A percentile compares a stretch with the other conserved stretches of the same genome.
Conservation (phyloP, 768 basidiomycete genomes). For the Suillus brevipes region DNA sequence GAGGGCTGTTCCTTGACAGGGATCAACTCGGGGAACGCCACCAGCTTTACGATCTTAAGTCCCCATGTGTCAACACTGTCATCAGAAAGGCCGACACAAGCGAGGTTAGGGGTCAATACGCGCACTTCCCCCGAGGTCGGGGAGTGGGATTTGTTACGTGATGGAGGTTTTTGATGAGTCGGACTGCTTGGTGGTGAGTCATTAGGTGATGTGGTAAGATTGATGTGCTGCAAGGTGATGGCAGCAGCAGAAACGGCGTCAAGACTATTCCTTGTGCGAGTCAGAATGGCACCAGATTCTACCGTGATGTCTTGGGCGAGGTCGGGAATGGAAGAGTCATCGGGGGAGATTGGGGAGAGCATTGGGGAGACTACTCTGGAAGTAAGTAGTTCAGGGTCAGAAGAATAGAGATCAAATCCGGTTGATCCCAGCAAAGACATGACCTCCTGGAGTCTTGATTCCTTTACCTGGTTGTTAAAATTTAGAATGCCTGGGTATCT, state of each 20-base stretch:
- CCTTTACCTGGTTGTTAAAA: slow-evolving; percentile 54
- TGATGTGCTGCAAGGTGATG: slow-evolving; percentile 12
- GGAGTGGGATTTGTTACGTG: slow-evolving; percentile 48
- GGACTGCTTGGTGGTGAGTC: slow-evolving; percentile 9
- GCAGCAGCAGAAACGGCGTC: slow-evolving; percentile 27
- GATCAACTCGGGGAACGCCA: slow-evolving; percentile 75
- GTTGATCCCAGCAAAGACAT: slow-evolving; percentile 57
- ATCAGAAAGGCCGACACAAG: slow-evolving; percentile 74
- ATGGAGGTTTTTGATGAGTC: slow-evolving; percentile 17
- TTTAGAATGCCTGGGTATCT: slow-evolving; percentile 4
- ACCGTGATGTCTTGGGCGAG: slow-evolving; percentile 30
- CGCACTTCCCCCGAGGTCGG: slow-evolving; percentile 60
- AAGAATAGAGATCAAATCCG: slow-evolving; percentile 65
- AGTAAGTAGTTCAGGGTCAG: slow-evolving; percentile 40
- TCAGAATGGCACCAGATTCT: slow-evolving; percentile 47
- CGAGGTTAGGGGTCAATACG: slow-evolving; percentile 67
- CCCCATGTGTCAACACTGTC: slow-evolving; percentile 71
- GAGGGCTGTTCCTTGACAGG: slow-evolving; percentile 25
- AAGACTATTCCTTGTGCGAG: slow-evolving; percentile 45
- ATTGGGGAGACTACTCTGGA: slow-evolving; percentile 32
- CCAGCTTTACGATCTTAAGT: slow-evolving; percentile 73
- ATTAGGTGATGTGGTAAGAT: slow-evolving; percentile 7
- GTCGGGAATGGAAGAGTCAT: slow-evolving; percentile 31
- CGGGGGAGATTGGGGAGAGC: slow-evolving; percentile 32
- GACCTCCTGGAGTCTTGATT: slow-evolving; percentile 61